Conservation (phyloP, 345 rosid genomes). For the Salix arbutifolia region DNA sequence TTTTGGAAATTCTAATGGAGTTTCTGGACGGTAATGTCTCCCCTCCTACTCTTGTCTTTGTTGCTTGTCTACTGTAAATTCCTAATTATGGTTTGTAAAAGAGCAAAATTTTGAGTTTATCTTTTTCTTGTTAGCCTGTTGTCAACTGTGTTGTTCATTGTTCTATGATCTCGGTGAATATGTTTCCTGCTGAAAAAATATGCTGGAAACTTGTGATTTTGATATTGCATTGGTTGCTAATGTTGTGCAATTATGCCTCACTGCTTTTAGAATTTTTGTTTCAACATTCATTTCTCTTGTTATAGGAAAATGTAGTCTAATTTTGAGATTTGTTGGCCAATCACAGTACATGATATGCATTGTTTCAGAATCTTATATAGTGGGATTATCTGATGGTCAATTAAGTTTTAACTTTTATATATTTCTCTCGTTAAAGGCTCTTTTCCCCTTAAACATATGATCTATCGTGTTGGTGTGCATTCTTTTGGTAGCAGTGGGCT, state of each 20-base stretch:
- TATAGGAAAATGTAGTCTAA: background rate
- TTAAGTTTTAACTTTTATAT: background rate
- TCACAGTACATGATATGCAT: background rate
- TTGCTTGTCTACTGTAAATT: background rate
- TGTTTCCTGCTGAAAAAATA: background rate
- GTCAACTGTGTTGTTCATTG: background rate
- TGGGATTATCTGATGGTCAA: background rate
- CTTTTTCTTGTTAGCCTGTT: background rate
- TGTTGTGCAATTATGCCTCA: background rate
- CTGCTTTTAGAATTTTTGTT: background rate
- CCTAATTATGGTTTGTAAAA: background rate
- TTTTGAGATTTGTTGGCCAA: background rate
- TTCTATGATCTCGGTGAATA: background rate
- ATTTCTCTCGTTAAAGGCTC: no score
- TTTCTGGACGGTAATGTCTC: conserved; percentile 48
- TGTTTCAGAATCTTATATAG: background rate
- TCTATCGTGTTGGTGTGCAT: background rate
- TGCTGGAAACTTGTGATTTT: background rate
- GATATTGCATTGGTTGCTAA: background rate
- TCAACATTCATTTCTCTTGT: background rate
- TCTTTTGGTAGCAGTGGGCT: background rate
- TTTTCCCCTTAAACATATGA: background rate
- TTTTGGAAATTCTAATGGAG: conserved; percentile 44
- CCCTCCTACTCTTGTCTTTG: background rate
- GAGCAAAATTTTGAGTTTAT: background rate